Evolutionary conservation across 2,329 filamentous ascomycete genomes (phyloP), one percentile per base, ranked within the genome.

Genomic region (Botrytis paeoniae): DNA sequence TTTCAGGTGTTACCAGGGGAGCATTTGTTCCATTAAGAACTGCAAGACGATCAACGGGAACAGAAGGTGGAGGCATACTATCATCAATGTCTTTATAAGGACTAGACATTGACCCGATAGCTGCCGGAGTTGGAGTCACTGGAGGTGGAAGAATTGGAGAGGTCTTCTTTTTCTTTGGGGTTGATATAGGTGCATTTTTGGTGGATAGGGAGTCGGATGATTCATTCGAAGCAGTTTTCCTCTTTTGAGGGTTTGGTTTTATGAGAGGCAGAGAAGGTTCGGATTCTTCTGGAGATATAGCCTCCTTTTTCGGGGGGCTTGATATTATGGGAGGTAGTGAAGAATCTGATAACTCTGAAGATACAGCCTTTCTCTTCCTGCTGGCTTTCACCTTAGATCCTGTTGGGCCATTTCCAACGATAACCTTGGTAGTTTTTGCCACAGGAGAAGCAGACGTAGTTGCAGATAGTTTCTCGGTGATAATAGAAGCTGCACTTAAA

Each of bases 1-100:
- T 90, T 79, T 90, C 87, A 2, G 92, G 91, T 0, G 92, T 93
- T n/a, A 93, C 82, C 16, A 95, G 84, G 1, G 89, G 86, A 1
- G 91, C 92, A 80, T 94, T 93, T 61, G 91, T 92, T 22, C 84
- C 83, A 76, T 87, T 87, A 0, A 91, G 89, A 75, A 90, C 85
- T 22, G 89, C 91, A 2, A 91, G 86, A 37, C 91, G 87, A 69
- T 85, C 82, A 51, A 78, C 39, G 68, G 78, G 7, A 74, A 43
- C 37, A 57, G 51, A 25, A 35, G 77, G 72, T 43, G 76, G 75
- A n/a, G 76, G 76, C 8, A 69, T 79, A 32, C 78, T 77, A 73
- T 82, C 82, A 71, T 83, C 81, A 57, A 82, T 80, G 73, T 84
- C 83, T 72, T 80, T 82, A 75, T 82, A 81, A 66, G 84, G 82